Base-by-base conservation (phyloP, 345 rosid species). In the Eucalyptus viminalis region DNA sequence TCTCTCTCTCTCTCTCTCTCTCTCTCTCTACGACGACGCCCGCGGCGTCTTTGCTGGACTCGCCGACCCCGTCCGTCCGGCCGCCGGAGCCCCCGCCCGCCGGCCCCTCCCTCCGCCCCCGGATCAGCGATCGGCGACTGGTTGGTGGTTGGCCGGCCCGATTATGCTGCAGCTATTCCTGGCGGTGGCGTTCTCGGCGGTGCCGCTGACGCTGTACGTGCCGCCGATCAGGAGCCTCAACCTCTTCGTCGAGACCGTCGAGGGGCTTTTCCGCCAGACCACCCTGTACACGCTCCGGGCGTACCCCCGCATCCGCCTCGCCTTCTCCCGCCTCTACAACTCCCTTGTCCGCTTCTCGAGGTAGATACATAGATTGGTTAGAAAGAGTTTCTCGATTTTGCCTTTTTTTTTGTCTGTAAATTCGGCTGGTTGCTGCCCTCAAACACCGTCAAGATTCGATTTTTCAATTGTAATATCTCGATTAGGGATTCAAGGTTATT, bases 131-230 rank as follows among this genome's bases (percentile, higher is more conserved):
- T 53, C 13, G 54, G 89, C n/a, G 53, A 43, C 88, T 88, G 90
- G 62, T 56, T 62, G 76, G 60, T 21, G 76, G 31, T 27, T 15
- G 76, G 40, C 76, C 76, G 31, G 34, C 56, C 49, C 85, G 34
- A 89, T 89, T 89, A 90, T 90, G 91, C 89, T 93, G 90, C 92
- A 92, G 88, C 86, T 93, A 7, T 49, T 93, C 13, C 91, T 93
- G 87, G 93, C 93, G 86, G 93, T 93, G 89, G 94, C 92, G 81
- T 93, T 93, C 93, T 93, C 94, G 65, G 94, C 92, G 54, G 91
- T 91, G 87, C 93, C 93, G 76, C 56, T 93, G 92, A 92, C 94
- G 53, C 92, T 93, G 6, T 93, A 92, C 91, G 89, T 93, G 25
- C 94, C 94, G 76, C 94, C 93, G 25, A 88, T 93, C 89, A 86